A percentile compares a stretch with the other conserved stretches of the same genome.
These are phyloP conservation scores for Fusarium euwallaceae DNA, from an alignment of 2,329 filamentous ascomycete genomes.

Conservation along the genomic window DNA sequence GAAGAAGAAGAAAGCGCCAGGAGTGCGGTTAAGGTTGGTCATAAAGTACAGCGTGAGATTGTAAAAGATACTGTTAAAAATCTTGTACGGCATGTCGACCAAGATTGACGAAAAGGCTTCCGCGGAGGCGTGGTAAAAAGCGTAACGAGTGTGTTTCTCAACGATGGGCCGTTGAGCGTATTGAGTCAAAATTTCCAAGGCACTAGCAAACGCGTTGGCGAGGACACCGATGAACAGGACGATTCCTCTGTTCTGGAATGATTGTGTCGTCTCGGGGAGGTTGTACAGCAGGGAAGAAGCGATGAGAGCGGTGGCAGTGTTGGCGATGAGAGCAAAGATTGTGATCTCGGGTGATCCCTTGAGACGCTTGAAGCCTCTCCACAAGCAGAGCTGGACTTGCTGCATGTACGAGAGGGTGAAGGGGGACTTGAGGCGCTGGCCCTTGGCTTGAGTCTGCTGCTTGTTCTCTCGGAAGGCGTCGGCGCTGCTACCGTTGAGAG, in stretches of 20 bases:
- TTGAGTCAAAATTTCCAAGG: slow-evolving; percentile 54
- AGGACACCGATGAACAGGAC: slow-evolving; percentile 68
- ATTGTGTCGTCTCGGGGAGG: slow-evolving; percentile 24
- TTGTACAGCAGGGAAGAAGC: slow-evolving; percentile 39
- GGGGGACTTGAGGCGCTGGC: slow-evolving; percentile 61
- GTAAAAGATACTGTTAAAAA: slow-evolving; percentile 56
- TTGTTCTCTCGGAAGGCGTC: slow-evolving; percentile 46
- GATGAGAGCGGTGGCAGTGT: slow-evolving; percentile 24
- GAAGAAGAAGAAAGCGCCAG: slow-evolving; percentile 63
- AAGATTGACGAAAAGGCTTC: slow-evolving; percentile 55
- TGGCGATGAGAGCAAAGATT: slow-evolving; percentile 28
- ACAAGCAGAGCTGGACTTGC: slow-evolving; percentile 59
- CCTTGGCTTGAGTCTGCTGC: slow-evolving; percentile 45
- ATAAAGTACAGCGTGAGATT: slow-evolving; percentile 64
- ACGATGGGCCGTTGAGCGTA: slow-evolving; percentile 55
- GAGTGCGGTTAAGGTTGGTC: slow-evolving; percentile 58
- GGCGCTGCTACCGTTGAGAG: slow-evolving; percentile 36
- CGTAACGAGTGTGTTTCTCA: slow-evolving; percentile 57
- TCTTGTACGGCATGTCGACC: slow-evolving; percentile 60
- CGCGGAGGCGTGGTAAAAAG: slow-evolving; percentile 55
- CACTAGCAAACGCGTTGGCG: slow-evolving; percentile 62
- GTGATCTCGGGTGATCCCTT: slow-evolving; percentile 45
- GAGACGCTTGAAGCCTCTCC: slow-evolving; percentile 56
- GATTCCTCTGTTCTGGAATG: slow-evolving; percentile 53
- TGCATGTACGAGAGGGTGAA: slow-evolving; percentile 62